A percentile compares a stretch with the other conserved stretches of the same genome.
Conservation (phyloP, 371 early-diverging fungal species). For the Rhizopus sp. region DNA sequence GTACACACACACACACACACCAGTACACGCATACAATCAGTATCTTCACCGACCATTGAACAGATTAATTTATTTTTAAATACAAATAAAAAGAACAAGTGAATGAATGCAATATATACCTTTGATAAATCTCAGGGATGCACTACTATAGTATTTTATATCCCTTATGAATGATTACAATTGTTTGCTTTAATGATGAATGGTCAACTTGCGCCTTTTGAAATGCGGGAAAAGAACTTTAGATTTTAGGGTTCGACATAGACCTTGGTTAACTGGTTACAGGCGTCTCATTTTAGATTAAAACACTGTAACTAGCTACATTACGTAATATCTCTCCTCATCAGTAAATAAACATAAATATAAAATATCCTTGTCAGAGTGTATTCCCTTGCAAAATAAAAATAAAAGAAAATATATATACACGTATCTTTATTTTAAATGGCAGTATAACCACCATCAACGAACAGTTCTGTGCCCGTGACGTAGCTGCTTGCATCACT, state of each 20-base stretch:
- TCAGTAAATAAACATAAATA: neutral
- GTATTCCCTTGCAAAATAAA: too few relatives aligned
- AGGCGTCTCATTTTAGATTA: neutral
- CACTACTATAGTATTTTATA: too few relatives aligned
- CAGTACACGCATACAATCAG: neutral
- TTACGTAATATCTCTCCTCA: neutral
- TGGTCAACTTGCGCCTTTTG: too few relatives aligned
- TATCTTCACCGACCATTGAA: neutral
- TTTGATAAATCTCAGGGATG: too few relatives aligned
- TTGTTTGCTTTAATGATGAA: too few relatives aligned
- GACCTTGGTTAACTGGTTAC: neutral
- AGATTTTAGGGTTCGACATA: neutral
- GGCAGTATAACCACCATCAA: conserved; percentile 53
- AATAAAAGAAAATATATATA: neutral
- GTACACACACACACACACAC: too few relatives aligned
- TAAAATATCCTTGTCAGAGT: neutral
- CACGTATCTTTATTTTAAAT: conserved; percentile 26
- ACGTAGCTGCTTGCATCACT: conserved; percentile 67
- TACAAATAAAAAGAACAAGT: too few relatives aligned
- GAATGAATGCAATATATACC: too few relatives aligned
- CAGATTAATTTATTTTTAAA: too few relatives aligned
- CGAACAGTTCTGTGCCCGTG: conserved; percentile 52
- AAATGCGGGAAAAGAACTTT: neutral
- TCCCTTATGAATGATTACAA: too few relatives aligned
- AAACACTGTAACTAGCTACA: neutral